Evolutionary conservation across 1,284 basidiomycete species (phyloP), one percentile per base, ranked within the genome.

Genomic region (Trametes hirsuta): DNA sequence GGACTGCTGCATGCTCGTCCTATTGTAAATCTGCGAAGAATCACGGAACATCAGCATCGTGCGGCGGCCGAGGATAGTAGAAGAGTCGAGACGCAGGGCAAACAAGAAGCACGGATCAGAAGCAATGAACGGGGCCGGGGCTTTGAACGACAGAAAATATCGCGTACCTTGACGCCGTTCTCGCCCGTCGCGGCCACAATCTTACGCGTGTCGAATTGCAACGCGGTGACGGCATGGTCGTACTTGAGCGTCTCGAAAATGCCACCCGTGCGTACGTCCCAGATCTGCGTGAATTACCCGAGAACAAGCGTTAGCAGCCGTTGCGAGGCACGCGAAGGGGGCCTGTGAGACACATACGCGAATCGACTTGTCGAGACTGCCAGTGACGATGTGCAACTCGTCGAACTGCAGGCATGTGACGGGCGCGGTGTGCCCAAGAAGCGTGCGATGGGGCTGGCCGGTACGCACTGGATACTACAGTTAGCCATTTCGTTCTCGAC

Each of bases 371-470:
- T 99, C 97, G 52, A 98, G 79, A 75, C 91, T 92, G 44, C 97
- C 97, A 52, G 90, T 95, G 53, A 93, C 88, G 68, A 98, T 89
- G 74, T 98, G 90, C 59, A 91, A 82, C 77, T 99, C 96, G 78
- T 99, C 97, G 70, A 99, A 99, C 73, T 99, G 97, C 21, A 99
- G 80, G 70, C 90, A 95, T 2, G 95, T 98, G 49, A 99, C 88
- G 4, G 97, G 95, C 0, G 84, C 93, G 1, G 94, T 98, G 74
- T 99, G 97, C 6, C 97, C 97, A 24, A 93, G 77, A 50, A 99
- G 79, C 9, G 96, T 98, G 44, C 97, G 83, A 75, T 98, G 96
- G 12, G 95, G 91, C 75, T 99, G 97, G 4, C 97, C 97, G 42
- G 97, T 99, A 42, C 97, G 90, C 96, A 99, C 94, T 95, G 55